Conservation (phyloP, 1,284 basidiomycete genomes). For the Inonotus obliquus region DNA sequence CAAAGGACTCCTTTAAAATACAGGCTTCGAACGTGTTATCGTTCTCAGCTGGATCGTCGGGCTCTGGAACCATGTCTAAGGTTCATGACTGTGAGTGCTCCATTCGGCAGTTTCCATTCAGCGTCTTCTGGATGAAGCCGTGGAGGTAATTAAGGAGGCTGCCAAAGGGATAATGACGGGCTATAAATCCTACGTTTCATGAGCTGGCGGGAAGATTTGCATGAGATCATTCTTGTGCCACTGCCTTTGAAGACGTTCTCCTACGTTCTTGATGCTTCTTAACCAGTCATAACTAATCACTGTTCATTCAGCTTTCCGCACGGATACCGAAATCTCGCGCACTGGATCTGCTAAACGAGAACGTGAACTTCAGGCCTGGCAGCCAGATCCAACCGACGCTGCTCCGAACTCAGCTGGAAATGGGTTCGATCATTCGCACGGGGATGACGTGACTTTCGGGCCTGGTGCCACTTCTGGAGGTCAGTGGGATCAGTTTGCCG, state of each 20-base stretch:
- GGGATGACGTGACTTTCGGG: conserved; percentile 70
- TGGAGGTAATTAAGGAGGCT: not conserved
- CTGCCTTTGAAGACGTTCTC: too few species aligned
- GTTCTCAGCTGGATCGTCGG: conserved; percentile 70
- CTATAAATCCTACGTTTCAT: too few species aligned
- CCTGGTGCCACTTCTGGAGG: conserved; percentile 38
- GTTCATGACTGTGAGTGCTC: conserved; percentile 44
- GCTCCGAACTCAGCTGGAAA: conserved; percentile 17
- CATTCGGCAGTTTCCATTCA: not conserved
- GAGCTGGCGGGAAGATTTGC: not conserved
- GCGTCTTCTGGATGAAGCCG: not conserved
- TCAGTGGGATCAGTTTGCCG: conserved; percentile 95
- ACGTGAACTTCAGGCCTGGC: conserved; percentile 85
- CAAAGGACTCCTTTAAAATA: conserved; percentile 66
- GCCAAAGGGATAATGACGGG: not conserved
- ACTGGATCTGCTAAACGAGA: conserved; percentile 52
- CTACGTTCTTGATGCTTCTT: too few species aligned
- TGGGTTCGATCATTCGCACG: conserved; percentile 26
- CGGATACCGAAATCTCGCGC: conserved; percentile 82
- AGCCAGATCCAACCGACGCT: conserved; percentile 29
- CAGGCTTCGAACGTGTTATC: conserved; percentile 64
- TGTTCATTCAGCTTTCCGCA: conserved; percentile 66
- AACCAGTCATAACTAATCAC: not conserved
- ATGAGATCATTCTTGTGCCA: not conserved
- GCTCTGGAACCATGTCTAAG: conserved; percentile 54